Evolutionary conservation across 2,329 filamentous ascomycete species (phyloP).

Genomic region (Xylaria sp.): DNA sequence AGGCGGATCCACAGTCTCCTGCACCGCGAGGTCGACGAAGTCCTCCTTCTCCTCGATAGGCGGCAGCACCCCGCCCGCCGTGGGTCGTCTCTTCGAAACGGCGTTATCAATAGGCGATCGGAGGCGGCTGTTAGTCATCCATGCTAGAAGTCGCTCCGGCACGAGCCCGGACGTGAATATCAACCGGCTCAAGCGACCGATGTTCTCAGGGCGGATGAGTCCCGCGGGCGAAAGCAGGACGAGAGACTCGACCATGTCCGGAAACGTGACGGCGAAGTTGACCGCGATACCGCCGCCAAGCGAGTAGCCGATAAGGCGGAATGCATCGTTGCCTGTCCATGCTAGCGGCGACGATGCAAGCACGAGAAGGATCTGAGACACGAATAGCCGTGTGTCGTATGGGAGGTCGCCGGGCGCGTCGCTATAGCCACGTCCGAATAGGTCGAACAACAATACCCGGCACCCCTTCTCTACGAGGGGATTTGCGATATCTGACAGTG

Average conservation of each 20-base stretch:
- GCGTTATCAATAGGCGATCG: constrained; percentile 55
- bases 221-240: constrained; percentile 81
- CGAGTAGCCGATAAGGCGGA: constrained; percentile 79
- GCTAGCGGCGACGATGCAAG: constrained; percentile 71
- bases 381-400: constrained; percentile 76
- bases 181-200: constrained; percentile 55
- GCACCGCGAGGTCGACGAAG: constrained; percentile 48
- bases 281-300: constrained; percentile 80
- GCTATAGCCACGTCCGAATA: constrained; percentile 72
- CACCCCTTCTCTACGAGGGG: constrained; percentile 71
- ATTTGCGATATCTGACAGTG: constrained; percentile 70
- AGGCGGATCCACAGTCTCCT: constrained; percentile 47
- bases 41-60: constrained; percentile 38
- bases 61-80: constrained; percentile 25
- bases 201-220: constrained; percentile 64
- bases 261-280: constrained; percentile 76
- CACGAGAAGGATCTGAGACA: constrained; percentile 72
- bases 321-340: constrained; percentile 65
- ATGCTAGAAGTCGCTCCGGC: constrained; percentile 57
- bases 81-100: constrained; percentile 37
- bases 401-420: constrained; percentile 69
- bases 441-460: constrained; percentile 80
- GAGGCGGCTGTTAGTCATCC: constrained; percentile 55
- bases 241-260: constrained; percentile 69
- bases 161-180: constrained; percentile 61